Percentiles rank a stretch among this genome's conserved stretches.
phyloP scores from a whole-genome alignment of 179 eudicot species.

The Heliamphora pulchella region DNA sequence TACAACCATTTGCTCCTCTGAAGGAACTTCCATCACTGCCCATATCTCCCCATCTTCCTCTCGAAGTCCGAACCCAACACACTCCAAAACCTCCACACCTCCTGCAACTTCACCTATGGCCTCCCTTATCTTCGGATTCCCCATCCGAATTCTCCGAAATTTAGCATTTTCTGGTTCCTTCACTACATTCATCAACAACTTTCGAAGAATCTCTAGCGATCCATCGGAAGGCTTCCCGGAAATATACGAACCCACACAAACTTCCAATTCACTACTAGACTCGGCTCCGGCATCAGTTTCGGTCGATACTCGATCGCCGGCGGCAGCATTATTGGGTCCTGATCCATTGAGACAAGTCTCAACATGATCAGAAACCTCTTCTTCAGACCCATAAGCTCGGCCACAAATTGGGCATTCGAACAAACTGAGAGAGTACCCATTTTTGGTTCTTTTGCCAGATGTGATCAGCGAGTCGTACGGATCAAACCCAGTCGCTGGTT shows the following conservation, averaged over 20 bases:
- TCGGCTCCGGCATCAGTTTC: slow-evolving; percentile 11
- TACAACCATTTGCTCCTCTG: slow-evolving; percentile 31
- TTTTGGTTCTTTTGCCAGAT: slow-evolving; percentile 57
- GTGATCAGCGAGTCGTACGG: slow-evolving; percentile 72
- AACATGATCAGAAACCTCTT: slow-evolving; percentile 70
- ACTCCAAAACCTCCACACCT: slow-evolving; percentile 72
- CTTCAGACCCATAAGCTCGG: slow-evolving; percentile 59
- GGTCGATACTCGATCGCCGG: slow-evolving; percentile 19
- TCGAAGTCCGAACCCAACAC: slow-evolving; percentile 65
- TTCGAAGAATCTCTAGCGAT: slow-evolving; percentile 56
- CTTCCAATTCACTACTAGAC: slow-evolving; percentile 33
- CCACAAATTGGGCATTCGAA: slow-evolving; percentile 92
- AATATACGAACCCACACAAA: slow-evolving; percentile 50
- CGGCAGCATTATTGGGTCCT: slow-evolving; percentile 20
- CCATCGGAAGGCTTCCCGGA: slow-evolving; percentile 68
- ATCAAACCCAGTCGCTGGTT: slow-evolving; percentile 53
- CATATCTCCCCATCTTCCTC: slow-evolving; percentile 90
- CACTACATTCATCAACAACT: slow-evolving; percentile 59
- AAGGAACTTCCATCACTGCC: slow-evolving; percentile 81
- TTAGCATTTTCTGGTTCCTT: slow-evolving; percentile 76
- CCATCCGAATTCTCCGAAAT: slow-evolving; percentile 73
- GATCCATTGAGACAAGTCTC: slow-evolving; percentile 52
- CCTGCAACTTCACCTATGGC: slow-evolving; percentile 71
- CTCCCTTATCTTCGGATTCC: slow-evolving; percentile 90
- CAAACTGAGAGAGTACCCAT: slow-evolving; percentile 60